These are phyloP conservation scores for Stereocaulon alpinum DNA, from an alignment of 495 filamentous ascomycete genomes.

Conservation along the genomic window DNA sequence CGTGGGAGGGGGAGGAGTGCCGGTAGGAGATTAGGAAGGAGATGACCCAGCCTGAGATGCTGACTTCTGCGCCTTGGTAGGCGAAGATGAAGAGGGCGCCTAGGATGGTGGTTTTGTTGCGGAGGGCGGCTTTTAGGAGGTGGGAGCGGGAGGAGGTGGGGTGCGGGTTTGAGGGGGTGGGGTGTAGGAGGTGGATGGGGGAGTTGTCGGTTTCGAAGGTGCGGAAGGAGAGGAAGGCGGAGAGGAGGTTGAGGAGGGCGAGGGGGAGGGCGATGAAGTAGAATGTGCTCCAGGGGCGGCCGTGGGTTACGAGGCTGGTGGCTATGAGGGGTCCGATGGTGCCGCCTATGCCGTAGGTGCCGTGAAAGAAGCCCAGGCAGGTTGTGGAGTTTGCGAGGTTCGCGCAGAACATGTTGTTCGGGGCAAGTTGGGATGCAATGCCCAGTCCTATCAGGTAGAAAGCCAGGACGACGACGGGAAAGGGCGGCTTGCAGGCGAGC, in stretches of 20 bases:
- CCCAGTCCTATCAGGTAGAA: conserved; percentile 63
- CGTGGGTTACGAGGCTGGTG: conserved; percentile 49
- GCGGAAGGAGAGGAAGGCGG: conserved; percentile 21
- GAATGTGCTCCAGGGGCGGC: conserved; percentile 46
- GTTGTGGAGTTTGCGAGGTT: conserved; percentile 54
- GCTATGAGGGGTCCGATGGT: conserved; percentile 60
- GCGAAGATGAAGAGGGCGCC: conserved; percentile 71
- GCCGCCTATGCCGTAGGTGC: conserved; percentile 63
- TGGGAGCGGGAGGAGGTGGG: conserved; percentile 12
- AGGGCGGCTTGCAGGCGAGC: conserved; percentile 56
- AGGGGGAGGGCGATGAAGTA: conserved; percentile 45
- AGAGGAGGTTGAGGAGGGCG: conserved; percentile 11
- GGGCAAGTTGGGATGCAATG: conserved; percentile 53
- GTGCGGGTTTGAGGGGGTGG: conserved; percentile 28
- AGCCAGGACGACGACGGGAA: conserved; percentile 50
- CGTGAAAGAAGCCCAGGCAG: conserved; percentile 55
- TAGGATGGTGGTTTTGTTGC: conserved; percentile 52
- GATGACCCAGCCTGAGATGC: conserved; percentile 72
- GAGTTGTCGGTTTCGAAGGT: conserved; percentile 34
- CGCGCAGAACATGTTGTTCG: conserved; percentile 66
- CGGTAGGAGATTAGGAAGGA: conserved; percentile 65
- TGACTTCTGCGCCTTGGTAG: conserved; percentile 72
- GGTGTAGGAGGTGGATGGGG: conserved; percentile 27
- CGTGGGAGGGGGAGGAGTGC: conserved; percentile 49
- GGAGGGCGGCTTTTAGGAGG: conserved; percentile 38